phyloP scores from a whole-genome alignment of 176 grass and related monocot species.

The Chloris gayana region DNA sequence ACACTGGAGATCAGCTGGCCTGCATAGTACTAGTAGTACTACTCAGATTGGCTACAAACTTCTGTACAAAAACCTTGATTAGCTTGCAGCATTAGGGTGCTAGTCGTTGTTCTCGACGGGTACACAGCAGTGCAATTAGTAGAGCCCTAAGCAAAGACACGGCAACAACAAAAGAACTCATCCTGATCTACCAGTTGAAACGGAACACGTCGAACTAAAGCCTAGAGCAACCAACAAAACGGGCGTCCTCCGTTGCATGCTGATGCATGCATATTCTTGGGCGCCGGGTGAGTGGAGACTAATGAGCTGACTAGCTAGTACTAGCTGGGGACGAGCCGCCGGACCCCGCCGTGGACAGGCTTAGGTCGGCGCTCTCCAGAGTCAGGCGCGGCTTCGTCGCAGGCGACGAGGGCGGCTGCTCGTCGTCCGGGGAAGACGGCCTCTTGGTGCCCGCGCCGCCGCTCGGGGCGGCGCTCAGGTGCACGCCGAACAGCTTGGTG shows the following conservation, averaged over 20 bases:
- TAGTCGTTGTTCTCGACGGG: neutral
- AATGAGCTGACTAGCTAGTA: slow-evolving; percentile 39
- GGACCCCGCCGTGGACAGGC: slow-evolving; percentile 47
- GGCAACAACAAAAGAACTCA: neutral
- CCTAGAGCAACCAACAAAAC: slow-evolving; percentile 45
- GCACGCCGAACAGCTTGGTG: slow-evolving; percentile 85
- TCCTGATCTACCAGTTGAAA: slow-evolving; percentile 30
- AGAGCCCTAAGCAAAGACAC: slow-evolving; percentile 35
- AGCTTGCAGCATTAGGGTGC: neutral
- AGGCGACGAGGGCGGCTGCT: slow-evolving; percentile 49
- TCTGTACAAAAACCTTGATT: slow-evolving; percentile 47
- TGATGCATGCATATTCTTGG: neutral
- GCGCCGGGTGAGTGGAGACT: slow-evolving; percentile 5
- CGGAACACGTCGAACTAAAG: slow-evolving; percentile 20
- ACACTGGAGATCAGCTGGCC: neutral
- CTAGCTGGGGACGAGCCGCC: slow-evolving; percentile 49
- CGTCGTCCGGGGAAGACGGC: slow-evolving; percentile 33
- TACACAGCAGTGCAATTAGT: slow-evolving; percentile 30
- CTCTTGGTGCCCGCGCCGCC: slow-evolving; percentile 52
- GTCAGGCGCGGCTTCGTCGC: slow-evolving; percentile 64
- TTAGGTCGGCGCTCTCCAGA: slow-evolving; percentile 55
- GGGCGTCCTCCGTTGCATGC: slow-evolving; percentile 7
- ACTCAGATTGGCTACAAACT: neutral
- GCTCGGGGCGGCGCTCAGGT: slow-evolving; percentile 31
- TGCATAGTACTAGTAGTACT: neutral